These are phyloP conservation scores for Gentiana macrophylla DNA, from an alignment of 257 asterid genomes.

Conservation along the genomic window DNA sequence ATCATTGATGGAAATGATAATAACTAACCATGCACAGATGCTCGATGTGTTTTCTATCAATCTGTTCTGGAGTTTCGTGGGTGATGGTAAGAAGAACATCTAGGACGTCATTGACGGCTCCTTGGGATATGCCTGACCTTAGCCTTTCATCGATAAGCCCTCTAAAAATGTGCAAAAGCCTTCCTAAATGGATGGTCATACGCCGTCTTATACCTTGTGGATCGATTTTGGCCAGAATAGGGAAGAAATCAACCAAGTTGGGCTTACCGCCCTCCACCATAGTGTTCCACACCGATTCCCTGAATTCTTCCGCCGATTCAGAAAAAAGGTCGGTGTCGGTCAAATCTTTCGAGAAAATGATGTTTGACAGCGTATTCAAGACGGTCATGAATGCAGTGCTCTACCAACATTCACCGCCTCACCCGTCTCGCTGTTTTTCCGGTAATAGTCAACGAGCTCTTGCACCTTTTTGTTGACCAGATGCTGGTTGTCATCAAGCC, in stretches of 20 bases:
- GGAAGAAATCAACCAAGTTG: slow-evolving; percentile 44
- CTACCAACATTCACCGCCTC: slow-evolving; percentile 43
- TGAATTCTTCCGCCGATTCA: slow-evolving; percentile 40
- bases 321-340: slow-evolving; percentile 19
- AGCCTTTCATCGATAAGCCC: slow-evolving; percentile 27
- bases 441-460: slow-evolving; percentile 25
- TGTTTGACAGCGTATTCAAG: slow-evolving; percentile 38
- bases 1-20: slow-evolving; percentile 1
- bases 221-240: slow-evolving; percentile 26
- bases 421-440: slow-evolving; percentile 30
- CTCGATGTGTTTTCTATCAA: slow-evolving; percentile 52
- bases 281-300: slow-evolving; percentile 32
- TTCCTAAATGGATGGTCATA: slow-evolving; percentile 16
- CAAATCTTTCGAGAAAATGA: slow-evolving; percentile 46
- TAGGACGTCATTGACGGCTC: slow-evolving; percentile 20
- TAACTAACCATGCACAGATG: slow-evolving; percentile 56
- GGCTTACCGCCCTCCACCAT: slow-evolving; percentile 27
- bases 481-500: slow-evolving; percentile 46
- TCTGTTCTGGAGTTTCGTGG: slow-evolving; percentile 41
- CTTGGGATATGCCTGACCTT: slow-evolving; percentile 9
- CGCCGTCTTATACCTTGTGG: slow-evolving; percentile 33
- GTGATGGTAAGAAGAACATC: slow-evolving; percentile 18
- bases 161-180: slow-evolving; percentile 24
- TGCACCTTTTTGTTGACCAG: slow-evolving; percentile 36
- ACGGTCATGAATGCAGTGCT: slow-evolving; percentile 24